These are phyloP conservation scores for Coniochaeta sp. DNA, from an alignment of 2,329 filamentous ascomycete genomes.

Conservation along the genomic window DNA sequence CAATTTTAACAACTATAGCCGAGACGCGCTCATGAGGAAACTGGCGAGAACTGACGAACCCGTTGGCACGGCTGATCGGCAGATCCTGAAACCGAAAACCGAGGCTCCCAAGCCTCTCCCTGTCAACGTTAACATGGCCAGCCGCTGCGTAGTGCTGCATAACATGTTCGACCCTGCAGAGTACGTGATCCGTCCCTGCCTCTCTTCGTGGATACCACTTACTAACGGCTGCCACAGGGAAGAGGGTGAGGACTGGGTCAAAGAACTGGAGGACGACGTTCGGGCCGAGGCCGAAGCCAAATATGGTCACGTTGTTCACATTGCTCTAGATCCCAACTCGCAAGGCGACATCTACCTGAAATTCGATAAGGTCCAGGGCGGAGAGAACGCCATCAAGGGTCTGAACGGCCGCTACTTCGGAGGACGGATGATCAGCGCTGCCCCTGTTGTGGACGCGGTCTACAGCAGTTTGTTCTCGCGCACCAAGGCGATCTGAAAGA, in stretches of 20 bases:
- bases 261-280: constrained; percentile 91
- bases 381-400: constrained; percentile 95
- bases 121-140: constrained; percentile 84
- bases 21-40: constrained; percentile 97
- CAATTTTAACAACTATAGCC: constrained; percentile 99
- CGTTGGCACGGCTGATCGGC: constrained; percentile 60
- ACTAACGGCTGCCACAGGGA: constrained; percentile 53
- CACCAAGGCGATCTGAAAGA: constrained; percentile 71
- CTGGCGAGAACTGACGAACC: constrained; percentile 91
- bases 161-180: constrained; percentile 92
- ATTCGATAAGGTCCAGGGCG: constrained; percentile 90
- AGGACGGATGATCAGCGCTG: constrained; percentile 84
- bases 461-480: constrained; percentile 95
- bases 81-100: constrained; percentile 70
- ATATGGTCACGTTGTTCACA: constrained; percentile 97
- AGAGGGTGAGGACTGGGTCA: constrained; percentile 80
- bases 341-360: constrained; percentile 97
- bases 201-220: not conserved
- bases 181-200: constrained; percentile 51
- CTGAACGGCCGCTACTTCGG: constrained; percentile 96
- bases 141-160: constrained; percentile 86
- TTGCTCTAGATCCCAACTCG: constrained; percentile 87
- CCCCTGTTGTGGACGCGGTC: constrained; percentile 95
- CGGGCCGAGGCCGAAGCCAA: constrained; percentile 86
- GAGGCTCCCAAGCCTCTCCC: constrained; percentile 66